Evolutionary conservation across 306 rosid genomes (phyloP).

Genomic region (Vigna reflexopilosa): DNA sequence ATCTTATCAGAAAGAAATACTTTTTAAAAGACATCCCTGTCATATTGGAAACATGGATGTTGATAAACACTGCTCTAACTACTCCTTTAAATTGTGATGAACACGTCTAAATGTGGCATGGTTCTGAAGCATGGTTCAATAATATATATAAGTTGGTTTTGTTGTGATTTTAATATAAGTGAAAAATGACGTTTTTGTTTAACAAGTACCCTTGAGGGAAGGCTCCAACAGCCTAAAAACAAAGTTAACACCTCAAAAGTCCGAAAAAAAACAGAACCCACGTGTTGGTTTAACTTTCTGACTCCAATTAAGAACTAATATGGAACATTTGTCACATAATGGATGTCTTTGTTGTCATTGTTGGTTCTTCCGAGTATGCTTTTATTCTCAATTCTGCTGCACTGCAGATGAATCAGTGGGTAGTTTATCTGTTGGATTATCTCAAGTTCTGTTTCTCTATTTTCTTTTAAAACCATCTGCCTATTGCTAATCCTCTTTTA

Average conservation of each 20-base stretch:
- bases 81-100: background rate
- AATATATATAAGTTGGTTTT: slow-evolving; percentile 28
- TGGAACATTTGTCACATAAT: slow-evolving; percentile 58
- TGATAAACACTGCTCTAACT: slow-evolving; percentile 14
- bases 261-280: slow-evolving; percentile 62
- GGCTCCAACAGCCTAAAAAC: slow-evolving; percentile 75
- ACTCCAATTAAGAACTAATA: slow-evolving; percentile 39
- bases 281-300: slow-evolving; percentile 55
- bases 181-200: slow-evolving; percentile 35
- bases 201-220: slow-evolving; percentile 53
- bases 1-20: slow-evolving; percentile 40
- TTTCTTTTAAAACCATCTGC: background rate
- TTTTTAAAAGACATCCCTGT: slow-evolving; percentile 32
- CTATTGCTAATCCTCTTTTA: slow-evolving; percentile 19
- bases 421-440: slow-evolving; percentile 48
- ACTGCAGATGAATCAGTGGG: slow-evolving; percentile 44
- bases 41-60: slow-evolving; percentile 18
- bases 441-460: slow-evolving; percentile 12
- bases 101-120: no score
- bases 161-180: slow-evolving; percentile 49
- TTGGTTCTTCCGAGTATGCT: slow-evolving; percentile 50
- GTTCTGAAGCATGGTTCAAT: no score
- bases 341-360: slow-evolving; percentile 56
- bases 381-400: slow-evolving; percentile 41
- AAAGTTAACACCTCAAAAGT: slow-evolving; percentile 85